Conservation (phyloP, 352 stramenopile genomes). For the Pythium rishiriense region DNA sequence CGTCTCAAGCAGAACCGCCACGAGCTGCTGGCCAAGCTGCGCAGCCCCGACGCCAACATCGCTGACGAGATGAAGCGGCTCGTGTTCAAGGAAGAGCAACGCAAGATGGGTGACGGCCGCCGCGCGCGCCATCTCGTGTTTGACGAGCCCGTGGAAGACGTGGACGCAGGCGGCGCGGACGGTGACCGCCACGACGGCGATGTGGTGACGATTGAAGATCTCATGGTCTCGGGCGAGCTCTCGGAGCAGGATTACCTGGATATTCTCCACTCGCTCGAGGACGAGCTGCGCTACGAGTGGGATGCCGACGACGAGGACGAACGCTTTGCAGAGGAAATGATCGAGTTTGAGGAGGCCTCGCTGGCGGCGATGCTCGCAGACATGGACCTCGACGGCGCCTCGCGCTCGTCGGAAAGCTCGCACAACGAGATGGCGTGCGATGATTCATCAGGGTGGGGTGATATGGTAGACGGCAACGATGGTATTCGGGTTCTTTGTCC, state of each 20-base stretch:
- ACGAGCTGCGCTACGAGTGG: constrained; percentile 56
- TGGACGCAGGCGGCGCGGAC: neutral
- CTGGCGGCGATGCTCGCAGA: constrained; percentile 67
- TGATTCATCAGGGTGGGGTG: neutral
- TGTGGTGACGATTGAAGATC: constrained; percentile 58
- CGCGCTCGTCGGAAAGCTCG: constrained; percentile 6
- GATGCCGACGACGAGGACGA: constrained; percentile 43
- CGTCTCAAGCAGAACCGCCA: constrained; percentile 61
- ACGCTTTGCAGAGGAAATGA: constrained; percentile 52
- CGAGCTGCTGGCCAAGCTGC: constrained; percentile 62
- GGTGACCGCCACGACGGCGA: constrained; percentile 15
- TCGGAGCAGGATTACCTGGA: constrained; percentile 75
- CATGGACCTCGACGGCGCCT: constrained; percentile 49
- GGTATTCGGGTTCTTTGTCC: constrained; percentile 44
- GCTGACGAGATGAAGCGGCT: constrained; percentile 64
- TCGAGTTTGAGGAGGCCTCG: constrained; percentile 68
- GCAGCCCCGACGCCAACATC: constrained; percentile 59
- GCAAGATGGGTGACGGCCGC: neutral
- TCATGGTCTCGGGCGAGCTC: constrained; percentile 56
- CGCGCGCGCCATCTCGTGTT: constrained; percentile 38
- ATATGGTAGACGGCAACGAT: neutral
- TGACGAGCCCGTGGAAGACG: constrained; percentile 23
- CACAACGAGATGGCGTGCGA: neutral
- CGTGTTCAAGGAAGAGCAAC: constrained; percentile 43
- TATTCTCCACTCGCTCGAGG: constrained; percentile 71